Percentiles rank a stretch among this genome's conserved stretches.
Conservation (phyloP, 257 asterid species). For the Solanum sejunctum region DNA sequence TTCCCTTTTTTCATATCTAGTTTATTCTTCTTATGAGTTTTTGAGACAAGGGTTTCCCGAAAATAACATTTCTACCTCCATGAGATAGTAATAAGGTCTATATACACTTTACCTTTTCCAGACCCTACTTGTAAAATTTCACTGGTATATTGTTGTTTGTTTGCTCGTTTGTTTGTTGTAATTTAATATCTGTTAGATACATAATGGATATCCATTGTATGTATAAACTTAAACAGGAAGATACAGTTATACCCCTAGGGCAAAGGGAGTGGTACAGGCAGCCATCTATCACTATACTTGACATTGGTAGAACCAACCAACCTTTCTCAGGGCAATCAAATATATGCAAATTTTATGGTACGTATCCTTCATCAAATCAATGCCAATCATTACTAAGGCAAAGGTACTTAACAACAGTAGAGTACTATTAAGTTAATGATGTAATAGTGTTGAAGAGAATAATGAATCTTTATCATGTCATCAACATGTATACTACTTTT, state of each 20-base stretch:
- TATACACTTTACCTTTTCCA: no score
- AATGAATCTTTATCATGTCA: not conserved
- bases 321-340: conserved; percentile 20
- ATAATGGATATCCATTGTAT: not conserved
- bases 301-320: conserved; percentile 38
- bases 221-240: conserved; percentile 32
- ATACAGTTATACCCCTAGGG: not conserved
- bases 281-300: conserved; percentile 15
- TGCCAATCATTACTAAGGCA: conserved; percentile 23
- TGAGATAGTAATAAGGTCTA: no score
- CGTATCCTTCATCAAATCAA: conserved; percentile 39
- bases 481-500: not conserved
- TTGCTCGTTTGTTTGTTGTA: no score
- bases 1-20: no score
- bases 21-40: no score
- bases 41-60: no score
- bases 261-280: no score
- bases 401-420: conserved; percentile 14
- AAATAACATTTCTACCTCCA: no score
- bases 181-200: not conserved
- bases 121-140: no score
- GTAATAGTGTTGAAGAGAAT: not conserved
- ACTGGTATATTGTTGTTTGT: no score
- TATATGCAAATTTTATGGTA: conserved; percentile 44
- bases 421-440: not conserved